phyloP scores from a whole-genome alignment of 495 filamentous ascomycete genomes.

The Penicillium maclennaniae region DNA sequence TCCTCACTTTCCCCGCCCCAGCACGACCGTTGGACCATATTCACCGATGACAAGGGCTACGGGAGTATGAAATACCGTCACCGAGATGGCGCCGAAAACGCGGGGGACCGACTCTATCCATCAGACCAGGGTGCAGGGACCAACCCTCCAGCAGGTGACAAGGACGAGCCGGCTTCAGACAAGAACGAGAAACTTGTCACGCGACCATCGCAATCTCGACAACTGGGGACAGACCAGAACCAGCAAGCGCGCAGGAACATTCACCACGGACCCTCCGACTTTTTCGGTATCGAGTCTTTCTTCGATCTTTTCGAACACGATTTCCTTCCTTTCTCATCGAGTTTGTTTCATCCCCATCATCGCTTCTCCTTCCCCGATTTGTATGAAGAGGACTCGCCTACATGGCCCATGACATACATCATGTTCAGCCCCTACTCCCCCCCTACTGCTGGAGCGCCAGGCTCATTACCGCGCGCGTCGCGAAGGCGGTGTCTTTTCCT shows the following conservation, averaged over 20 bases:
- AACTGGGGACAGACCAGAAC: conserved; percentile 14
- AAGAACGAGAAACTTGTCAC: conserved; percentile 1
- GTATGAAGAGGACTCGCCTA: conserved; percentile 28
- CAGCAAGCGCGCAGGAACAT: conserved; percentile 6
- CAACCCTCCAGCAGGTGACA: conserved; percentile 5
- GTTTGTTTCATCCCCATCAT: conserved; percentile 27
- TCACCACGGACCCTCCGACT: conserved; percentile 16
- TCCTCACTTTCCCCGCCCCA: conserved; percentile 30
- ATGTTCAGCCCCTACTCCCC: conserved; percentile 52
- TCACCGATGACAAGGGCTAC: conserved; percentile 30
- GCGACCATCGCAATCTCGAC: conserved; percentile 10
- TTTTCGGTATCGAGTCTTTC: conserved; percentile 34
- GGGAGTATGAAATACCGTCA: conserved; percentile 20
- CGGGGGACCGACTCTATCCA: conserved; percentile 12
- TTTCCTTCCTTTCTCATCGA: conserved; percentile 22
- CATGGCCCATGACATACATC: conserved; percentile 41
- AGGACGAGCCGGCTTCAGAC: conserved; percentile 5
- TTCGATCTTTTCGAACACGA: conserved; percentile 34
- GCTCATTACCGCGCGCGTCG: conserved; percentile 23
- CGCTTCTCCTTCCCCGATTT: conserved; percentile 28
- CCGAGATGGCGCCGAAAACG: conserved; percentile 11
- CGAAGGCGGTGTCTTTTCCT: conserved; percentile 34
- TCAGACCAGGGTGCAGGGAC: conserved; percentile 6
- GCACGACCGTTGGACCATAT: conserved; percentile 34
- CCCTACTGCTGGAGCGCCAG: conserved; percentile 44